These are phyloP conservation scores for Gillenia trifoliata DNA, from an alignment of 306 rosid genomes.

Conservation along the genomic window DNA sequence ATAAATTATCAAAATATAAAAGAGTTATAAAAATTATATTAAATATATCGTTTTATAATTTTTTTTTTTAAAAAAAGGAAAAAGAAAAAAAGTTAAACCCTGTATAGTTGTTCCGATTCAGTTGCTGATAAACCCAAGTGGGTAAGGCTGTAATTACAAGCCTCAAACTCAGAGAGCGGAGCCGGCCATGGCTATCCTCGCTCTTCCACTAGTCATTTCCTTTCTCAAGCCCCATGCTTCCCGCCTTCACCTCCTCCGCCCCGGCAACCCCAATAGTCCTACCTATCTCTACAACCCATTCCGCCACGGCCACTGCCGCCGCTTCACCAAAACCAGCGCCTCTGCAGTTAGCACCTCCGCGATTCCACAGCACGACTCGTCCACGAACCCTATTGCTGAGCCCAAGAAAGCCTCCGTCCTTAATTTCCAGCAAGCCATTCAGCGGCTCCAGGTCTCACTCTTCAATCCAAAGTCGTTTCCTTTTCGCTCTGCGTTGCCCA, in stretches of 20 bases:
- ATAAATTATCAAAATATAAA: no score
- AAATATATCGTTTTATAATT: no score
- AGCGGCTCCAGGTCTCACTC: conserved; percentile 78
- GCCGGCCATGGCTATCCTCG: conserved; percentile 52
- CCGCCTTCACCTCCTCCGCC: conserved; percentile 31
- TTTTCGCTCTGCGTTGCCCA: neutral
- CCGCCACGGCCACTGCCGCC: conserved; percentile 15
- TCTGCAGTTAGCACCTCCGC: conserved; percentile 42
- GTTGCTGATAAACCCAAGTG: neutral
- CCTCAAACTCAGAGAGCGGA: neutral
- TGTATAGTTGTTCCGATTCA: neutral
- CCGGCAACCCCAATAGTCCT: conserved; percentile 9
- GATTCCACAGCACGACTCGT: conserved; percentile 29
- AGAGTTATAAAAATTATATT: no score
- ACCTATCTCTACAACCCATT: conserved; percentile 7
- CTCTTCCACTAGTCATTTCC: conserved; percentile 67
- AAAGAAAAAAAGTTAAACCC: neutral
- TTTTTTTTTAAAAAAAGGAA: no score
- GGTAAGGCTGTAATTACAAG: conserved; percentile 5
- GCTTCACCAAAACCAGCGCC: conserved; percentile 26
- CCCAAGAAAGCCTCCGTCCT: conserved; percentile 37
- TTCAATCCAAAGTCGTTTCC: neutral
- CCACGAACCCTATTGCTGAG: conserved; percentile 18
- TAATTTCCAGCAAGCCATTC: conserved; percentile 92
- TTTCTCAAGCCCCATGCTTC: conserved; percentile 51